Base-by-base conservation (phyloP, 495 filamentous ascomycete genomes). In the Achaetomiella virescens region DNA sequence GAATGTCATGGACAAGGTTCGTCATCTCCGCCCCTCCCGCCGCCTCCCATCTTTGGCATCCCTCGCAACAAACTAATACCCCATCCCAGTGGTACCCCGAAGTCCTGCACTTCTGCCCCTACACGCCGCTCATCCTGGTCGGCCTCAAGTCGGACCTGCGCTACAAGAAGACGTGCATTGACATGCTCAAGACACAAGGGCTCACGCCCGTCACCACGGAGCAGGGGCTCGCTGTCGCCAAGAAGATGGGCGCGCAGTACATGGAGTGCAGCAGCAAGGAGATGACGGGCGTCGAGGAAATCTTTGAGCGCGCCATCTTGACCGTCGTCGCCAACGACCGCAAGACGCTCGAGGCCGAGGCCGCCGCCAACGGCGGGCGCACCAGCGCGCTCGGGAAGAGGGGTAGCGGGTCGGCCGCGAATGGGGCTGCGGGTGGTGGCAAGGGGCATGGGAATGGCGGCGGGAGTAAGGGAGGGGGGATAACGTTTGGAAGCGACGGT, bases 221-320 rank as follows among this genome's bases (percentile, higher is more conserved):
- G 62, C 93, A 98, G 76, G 93, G 95, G 36, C 76, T 83, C 48
- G 82, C 82, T 9, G 92, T 98, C 35, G 92, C 93, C 35, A 77
- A 82, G 60, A 88, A 89, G 68, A 98, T 98, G 93, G 86, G 86
- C 47, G 93, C 93, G 25, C 80, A 83, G 48, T 98, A 98, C 73
- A 89, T 95, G 76, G 93, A 98, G 75, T 98, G 93, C 81, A 95
- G 90, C 64, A 91, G 87, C 72, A 97, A 97, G 73, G 95, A 97
- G 72, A 91, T 93, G 88, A 81, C 74, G 35, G 93, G 93, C 48
- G 91, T 98, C 27, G 88, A 97, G 65, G 91, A 96, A 59, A 91
- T 98, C 62, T 98, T 98, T 69, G 83, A 90, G 61, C 74, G 81
- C 40, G 93, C 93, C 14, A 90, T 98, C 64, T 84, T 89, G 61